phyloP scores from a whole-genome alignment of 192 early-diverging fungal species.

The Backusella macrospora region DNA sequence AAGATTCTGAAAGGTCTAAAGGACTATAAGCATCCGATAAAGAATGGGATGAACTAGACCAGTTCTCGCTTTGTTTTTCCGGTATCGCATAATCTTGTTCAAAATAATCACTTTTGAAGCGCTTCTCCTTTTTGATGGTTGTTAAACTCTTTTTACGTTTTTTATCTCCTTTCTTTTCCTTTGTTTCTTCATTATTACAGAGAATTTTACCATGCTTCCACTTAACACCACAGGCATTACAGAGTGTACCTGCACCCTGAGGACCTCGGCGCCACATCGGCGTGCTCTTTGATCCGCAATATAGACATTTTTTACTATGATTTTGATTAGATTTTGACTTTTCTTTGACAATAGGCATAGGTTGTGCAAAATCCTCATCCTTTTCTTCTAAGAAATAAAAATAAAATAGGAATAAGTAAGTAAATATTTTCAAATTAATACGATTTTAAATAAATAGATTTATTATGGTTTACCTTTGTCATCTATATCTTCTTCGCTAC shows the following conservation, averaged over 20 bases:
- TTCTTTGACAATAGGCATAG: not conserved
- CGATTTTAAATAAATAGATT: not conserved
- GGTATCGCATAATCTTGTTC: slow-evolving; percentile 11
- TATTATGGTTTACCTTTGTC: not conserved
- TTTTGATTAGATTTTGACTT: not conserved
- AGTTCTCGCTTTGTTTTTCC: slow-evolving; percentile 25
- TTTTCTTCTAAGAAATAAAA: not conserved
- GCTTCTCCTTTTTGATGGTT: slow-evolving; percentile 23
- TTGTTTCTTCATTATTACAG: slow-evolving; percentile 28
- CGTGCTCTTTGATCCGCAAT: slow-evolving; percentile 67
- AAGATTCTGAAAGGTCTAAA: not conserved
- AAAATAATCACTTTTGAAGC: slow-evolving; percentile 10
- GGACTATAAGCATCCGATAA: slow-evolving; percentile 20
- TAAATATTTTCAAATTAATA: not conserved
- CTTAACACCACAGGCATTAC: slow-evolving; percentile 82
- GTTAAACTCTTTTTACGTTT: slow-evolving; percentile 18
- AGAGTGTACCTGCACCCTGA: slow-evolving; percentile 68
- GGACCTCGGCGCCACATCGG: slow-evolving; percentile 84
- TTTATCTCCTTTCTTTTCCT: not conserved
- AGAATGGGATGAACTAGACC: slow-evolving; percentile 18
- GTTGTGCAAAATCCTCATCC: not conserved
- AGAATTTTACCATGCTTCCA: slow-evolving; percentile 83
- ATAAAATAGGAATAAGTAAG: no score
- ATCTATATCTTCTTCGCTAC: slow-evolving; percentile 15
- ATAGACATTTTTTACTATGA: slow-evolving; percentile 57